Base-by-base conservation (phyloP, 768 basidiomycete species). In the Pleurotus giganteus region DNA sequence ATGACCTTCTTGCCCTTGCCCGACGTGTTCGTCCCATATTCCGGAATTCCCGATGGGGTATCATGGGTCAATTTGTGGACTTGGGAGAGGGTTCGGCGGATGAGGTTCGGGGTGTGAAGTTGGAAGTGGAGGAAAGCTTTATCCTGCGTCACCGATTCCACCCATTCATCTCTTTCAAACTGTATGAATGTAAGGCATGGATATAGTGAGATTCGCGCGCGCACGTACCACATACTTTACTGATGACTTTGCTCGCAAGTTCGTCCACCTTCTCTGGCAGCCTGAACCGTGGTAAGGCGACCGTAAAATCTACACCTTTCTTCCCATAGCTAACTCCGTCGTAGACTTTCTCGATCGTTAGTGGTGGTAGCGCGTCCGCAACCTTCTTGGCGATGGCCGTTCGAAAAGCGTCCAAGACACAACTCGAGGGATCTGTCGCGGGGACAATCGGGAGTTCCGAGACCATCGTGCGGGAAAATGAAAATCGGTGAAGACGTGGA, bases 231-330 rank as follows among this genome's bases (percentile, higher is more conserved):
- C 29, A 47, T 2, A 76, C 84, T 64, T 84, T 77, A 32, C 76
- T 80, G n/a, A 86, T 74, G 32, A 98, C 86, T 66, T 83, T 82
- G 47, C 80, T 73, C 0, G 89, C 93, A 15, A 89, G 75, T 28
- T 88, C 86, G 39, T 94, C 89, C 0, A 89, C 79, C 65, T 94
- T 94, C 17, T 85, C 93, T 6, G 86, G 85, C 23, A 96, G 73
- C 53, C 91, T 79, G 73, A 95, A 98, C 58, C 95, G 82, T n/a
- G 94, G 91, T 46, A 98, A 70, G 0, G 96, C 94, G 17, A 98
- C 82, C 0, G 89, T 89, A 61, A 97, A 94, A 72, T 98, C 96
- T 41, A 81, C 86, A n/a, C 90, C 92, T 71, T 95, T 95, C 72
- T 95, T 93, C 31, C 91, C 92, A 59, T 88, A 90, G 66, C 94